Evolutionary conservation across 805 yeast species (phyloP).

Genomic region (Clavispora phyllophila): DNA sequence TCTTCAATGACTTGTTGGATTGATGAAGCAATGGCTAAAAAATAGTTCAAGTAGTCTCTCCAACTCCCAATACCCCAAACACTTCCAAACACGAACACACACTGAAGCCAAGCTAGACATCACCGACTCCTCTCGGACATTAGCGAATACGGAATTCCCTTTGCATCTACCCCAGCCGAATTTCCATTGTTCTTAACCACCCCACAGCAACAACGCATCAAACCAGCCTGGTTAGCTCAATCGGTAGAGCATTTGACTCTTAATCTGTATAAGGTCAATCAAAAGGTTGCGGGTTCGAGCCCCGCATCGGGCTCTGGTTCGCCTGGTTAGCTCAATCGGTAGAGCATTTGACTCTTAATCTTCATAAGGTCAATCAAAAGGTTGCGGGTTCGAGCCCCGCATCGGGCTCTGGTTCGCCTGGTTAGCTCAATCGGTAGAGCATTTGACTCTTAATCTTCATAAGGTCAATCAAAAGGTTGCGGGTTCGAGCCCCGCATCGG

Average conservation of each 20-base stretch:
- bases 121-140: no score
- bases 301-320: background rate
- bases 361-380: background rate
- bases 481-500: constrained; percentile 24
- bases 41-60: no score
- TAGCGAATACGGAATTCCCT: no score
- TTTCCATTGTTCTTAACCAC: no score
- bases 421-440: constrained; percentile 23
- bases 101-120: no score
- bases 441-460: constrained; percentile 18
- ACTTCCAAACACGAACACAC: no score
- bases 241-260: background rate
- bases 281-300: background rate
- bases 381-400: background rate
- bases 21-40: no score
- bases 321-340: constrained; percentile 1
- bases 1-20: no score
- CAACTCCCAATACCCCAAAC: no score
- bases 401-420: constrained; percentile 8
- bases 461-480: constrained; percentile 22
- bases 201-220: background rate
- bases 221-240: background rate
- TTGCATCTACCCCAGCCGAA: no score
- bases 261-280: background rate
- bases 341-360: background rate